Evolutionary conservation across 495 filamentous ascomycete genomes (phyloP), one percentile per base, ranked within the genome.

Genomic region (Aspergillus ostianus): DNA sequence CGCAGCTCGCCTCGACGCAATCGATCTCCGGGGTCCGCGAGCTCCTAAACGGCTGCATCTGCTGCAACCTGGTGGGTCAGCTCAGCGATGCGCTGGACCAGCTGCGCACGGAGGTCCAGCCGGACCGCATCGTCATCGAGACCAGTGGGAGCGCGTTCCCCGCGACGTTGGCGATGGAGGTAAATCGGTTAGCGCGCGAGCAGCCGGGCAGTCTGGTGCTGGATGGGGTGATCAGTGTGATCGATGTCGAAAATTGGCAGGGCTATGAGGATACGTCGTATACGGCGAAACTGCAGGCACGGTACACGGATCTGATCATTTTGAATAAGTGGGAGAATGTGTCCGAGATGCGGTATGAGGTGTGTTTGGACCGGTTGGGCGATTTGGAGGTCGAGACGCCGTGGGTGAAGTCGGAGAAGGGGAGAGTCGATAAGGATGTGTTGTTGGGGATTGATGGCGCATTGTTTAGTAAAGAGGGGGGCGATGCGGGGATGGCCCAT

Each of bases 191-290:
- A 0, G 85, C 85, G 47, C 64, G 73, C 10, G 75, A 76, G 26
- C 58, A 67, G n/a, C 78, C 75, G 0, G 84, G 85, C 0, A 67
- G 70, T 10, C 97, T 90, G 65, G 79, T 84, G 6, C 83, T 98
- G 1, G 94, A 98, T 69, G 94, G 94, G 3, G 92, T 98, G 45
- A 85, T 98, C 19, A 89, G 84, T 49, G 94, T 97, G 3, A 89
- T 98, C 53, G 94, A 98, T 72, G 92, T 94, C 6, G 94, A 98
- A 82, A 98, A 98, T 72, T 98, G 93, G 93, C 80, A 85, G 62
- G 94, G 94, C 1, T 98, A 98, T 68, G 91, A 90, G 63, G 93
- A 97, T 76, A 96, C 92, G 13, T 87, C 82, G 27, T 93, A 90
- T 48, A 94, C 91, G 51, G 91, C 91, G n/a, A 85, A 88, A 68